These are phyloP conservation scores for Debaryomyces hansenii DNA, from an alignment of 805 yeast species.

Conservation along the genomic window DNA sequence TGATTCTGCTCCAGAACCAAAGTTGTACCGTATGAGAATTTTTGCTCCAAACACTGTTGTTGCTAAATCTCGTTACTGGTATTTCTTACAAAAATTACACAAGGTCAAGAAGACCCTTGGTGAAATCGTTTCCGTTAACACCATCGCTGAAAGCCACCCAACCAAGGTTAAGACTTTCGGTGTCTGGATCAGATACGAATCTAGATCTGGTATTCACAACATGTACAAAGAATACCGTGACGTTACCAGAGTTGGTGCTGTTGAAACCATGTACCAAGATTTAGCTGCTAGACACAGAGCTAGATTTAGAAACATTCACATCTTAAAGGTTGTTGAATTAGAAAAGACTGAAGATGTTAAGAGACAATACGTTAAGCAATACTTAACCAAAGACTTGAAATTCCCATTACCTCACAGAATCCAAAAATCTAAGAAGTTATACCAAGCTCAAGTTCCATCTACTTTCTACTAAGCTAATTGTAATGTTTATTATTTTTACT, in stretches of 20 bases:
- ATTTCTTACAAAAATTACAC: constrained; percentile 98
- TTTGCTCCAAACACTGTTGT: constrained; percentile 98
- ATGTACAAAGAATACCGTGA: constrained; percentile 99
- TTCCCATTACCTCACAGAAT: constrained; percentile 99
- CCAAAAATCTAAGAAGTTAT: constrained; percentile 84
- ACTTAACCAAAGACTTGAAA: constrained; percentile 90
- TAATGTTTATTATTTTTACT: constrained; percentile 6
- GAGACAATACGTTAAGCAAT: constrained; percentile 99
- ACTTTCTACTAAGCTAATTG: constrained; percentile 80
- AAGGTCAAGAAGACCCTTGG: constrained; percentile 99
- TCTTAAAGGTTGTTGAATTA: constrained; percentile 98
- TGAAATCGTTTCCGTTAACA: constrained; percentile 94
- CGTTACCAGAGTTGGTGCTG: constrained; percentile 98
- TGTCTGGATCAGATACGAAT: constrained; percentile 99
- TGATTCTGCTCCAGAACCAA: constrained; percentile 98
- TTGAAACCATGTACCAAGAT: constrained; percentile 97
- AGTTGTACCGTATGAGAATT: constrained; percentile 99
- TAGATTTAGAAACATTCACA: constrained; percentile 99
- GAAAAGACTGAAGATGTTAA: constrained; percentile 97
- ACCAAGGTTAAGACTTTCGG: constrained; percentile 99
- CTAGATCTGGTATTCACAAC: constrained; percentile 99
- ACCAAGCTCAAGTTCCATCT: constrained; percentile 90
- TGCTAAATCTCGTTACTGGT: constrained; percentile 99
- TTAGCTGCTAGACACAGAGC: constrained; percentile 99
- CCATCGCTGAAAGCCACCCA: constrained; percentile 92